Base-by-base conservation (phyloP, 805 yeast genomes). In the Candida broadrunensis region DNA sequence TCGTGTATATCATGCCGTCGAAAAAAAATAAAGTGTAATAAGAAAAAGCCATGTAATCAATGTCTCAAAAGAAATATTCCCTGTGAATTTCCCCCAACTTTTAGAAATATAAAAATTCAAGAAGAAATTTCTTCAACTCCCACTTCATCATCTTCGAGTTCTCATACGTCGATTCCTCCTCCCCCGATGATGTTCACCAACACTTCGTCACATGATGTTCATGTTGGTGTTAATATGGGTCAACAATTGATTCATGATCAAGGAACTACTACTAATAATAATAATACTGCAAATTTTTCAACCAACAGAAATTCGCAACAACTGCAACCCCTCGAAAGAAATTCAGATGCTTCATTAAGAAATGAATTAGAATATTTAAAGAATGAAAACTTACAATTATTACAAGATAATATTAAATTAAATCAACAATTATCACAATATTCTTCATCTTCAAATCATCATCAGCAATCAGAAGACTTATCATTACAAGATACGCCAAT, bases 61-160 rank as follows among this genome's bases (percentile, higher is more conserved):
- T 72, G 78, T 48, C 50, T 46, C 9, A 60, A 57, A 37, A 55
- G 72, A 37, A 54, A 55, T 6, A 55, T 67, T n/a, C 52, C 49
- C 2, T 74, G 79, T 51, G 66, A 63, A 33, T 73, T 70, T 46
- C 79, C 79, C 1, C 55, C 70, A 3, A 73, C 72, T 14, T 73
- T 73, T 44, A 53, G 79, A 39, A 72, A 75, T 27, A 72, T 71
- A 27, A 61, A 58, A 41, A 60, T 61, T 35, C 47, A 51, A 36
- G 62, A 52, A 35, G 54, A 49, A 33, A 55, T 15, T 40, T 35
- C 24, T 20, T 24, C 25, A 5, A 7, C 35, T 8, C n/a, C 14
- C 11, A n/a, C 24, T 21, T 21, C 35, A 32, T 21, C 32, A 14
- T 29, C 32, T 5, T 29, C 32, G 5, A 25, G 29, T 13, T 29